Evolutionary conservation across 2,329 filamentous ascomycete species (phyloP).

Genomic region (Phaeoacremonium minimum): DNA sequence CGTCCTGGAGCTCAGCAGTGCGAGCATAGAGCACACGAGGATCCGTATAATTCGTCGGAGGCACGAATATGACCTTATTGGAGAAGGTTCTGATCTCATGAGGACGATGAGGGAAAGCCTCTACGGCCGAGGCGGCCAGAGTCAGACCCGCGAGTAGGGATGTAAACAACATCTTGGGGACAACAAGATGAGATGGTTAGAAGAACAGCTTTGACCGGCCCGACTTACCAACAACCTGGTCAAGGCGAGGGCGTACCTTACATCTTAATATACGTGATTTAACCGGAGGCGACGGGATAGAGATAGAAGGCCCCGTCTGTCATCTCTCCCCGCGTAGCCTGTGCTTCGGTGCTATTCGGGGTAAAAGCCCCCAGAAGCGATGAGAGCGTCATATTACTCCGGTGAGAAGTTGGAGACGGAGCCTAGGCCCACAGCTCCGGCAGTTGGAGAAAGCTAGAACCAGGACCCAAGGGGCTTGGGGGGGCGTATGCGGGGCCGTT

Average conservation of each 20-base stretch:
- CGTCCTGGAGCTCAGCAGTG: conserved; percentile 35
- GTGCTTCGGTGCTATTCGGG: too few relatives aligned
- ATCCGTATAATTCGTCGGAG: conserved; percentile 36
- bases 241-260: neutral
- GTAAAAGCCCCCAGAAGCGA: too few relatives aligned
- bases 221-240: neutral
- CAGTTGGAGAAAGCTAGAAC: too few relatives aligned
- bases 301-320: too few relatives aligned
- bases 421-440: too few relatives aligned
- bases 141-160: neutral
- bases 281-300: too few relatives aligned
- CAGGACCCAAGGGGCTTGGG: too few relatives aligned
- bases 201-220: neutral
- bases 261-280: too few relatives aligned
- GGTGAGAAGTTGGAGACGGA: too few relatives aligned
- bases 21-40: conserved; percentile 39
- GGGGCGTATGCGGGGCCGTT: too few relatives aligned
- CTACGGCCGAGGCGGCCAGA: neutral
- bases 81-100: conserved; percentile 1
- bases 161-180: neutral
- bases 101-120: neutral
- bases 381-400: too few relatives aligned
- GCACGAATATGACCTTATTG: conserved; percentile 32
- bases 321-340: too few relatives aligned
- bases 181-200: neutral